phyloP scores from a whole-genome alignment of 495 filamentous ascomycete genomes.

The Penicillium bovifimosum region DNA sequence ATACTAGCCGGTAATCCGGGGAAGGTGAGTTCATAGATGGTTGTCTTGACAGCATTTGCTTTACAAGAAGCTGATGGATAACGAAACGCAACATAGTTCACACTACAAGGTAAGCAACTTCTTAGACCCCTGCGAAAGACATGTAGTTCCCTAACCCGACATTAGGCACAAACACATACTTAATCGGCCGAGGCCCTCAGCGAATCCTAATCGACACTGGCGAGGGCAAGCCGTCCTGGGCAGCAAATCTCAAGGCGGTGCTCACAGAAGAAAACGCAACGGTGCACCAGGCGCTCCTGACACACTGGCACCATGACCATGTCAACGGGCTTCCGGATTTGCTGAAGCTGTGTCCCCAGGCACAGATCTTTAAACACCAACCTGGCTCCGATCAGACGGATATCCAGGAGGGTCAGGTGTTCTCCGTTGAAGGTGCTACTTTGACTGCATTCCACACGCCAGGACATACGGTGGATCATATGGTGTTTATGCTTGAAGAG shows the following conservation, averaged over 20 bases:
- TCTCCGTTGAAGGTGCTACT: conserved; percentile 69
- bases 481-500: conserved; percentile 63
- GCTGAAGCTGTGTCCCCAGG: conserved; percentile 52
- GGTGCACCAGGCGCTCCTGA: conserved; percentile 63
- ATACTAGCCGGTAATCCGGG: conserved; percentile 78
- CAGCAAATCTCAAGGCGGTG: conserved; percentile 50
- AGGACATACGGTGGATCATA: conserved; percentile 84
- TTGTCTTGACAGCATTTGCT: neutral
- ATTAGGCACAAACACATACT: conserved; percentile 79
- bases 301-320: conserved; percentile 91
- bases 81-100: conserved; percentile 34
- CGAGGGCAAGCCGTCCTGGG: conserved; percentile 60
- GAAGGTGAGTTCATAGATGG: conserved; percentile 48
- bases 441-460: conserved; percentile 72
- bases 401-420: conserved; percentile 68
- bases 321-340: conserved; percentile 67
- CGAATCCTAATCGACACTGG: conserved; percentile 79
- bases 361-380: conserved; percentile 46
- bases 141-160: conserved; percentile 1
- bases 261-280: conserved; percentile 61
- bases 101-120: conserved; percentile 42
- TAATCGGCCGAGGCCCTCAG: conserved; percentile 62
- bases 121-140: neutral
- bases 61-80: neutral
- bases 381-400: conserved; percentile 32